A percentile compares a stretch with the other conserved stretches of the same genome.
Conservation (phyloP, 352 stramenopile species). For the Elongisporangium senticosum region DNA sequence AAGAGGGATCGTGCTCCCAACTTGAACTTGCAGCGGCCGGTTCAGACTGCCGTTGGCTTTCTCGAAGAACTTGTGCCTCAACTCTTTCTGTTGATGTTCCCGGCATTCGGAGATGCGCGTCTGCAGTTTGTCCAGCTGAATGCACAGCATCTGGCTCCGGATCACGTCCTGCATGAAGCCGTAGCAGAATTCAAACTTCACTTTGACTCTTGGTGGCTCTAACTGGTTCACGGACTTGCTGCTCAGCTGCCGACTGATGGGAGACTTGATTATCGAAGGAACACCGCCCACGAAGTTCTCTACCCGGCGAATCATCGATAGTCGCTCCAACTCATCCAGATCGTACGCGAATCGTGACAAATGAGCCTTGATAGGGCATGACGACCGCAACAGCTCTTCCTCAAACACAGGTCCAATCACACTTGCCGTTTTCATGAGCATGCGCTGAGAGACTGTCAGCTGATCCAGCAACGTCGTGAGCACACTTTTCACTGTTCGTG, state of each 20-base stretch:
- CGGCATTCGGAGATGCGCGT: constrained; percentile 62
- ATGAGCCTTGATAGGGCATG: constrained; percentile 70
- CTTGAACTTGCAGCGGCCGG: constrained; percentile 16
- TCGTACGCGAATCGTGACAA: constrained; percentile 60
- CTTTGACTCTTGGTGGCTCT: constrained; percentile 29
- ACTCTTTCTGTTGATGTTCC: constrained; percentile 67
- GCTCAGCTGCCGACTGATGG: background rate
- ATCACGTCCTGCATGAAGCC: constrained; percentile 85
- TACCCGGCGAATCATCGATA: constrained; percentile 73
- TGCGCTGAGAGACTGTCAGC: constrained; percentile 75
- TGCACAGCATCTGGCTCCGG: constrained; percentile 74
- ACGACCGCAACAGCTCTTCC: constrained; percentile 54
- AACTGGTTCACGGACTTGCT: constrained; percentile 3
- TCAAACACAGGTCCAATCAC: constrained; percentile 76
- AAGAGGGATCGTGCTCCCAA: background rate
- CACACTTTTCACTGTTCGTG: constrained; percentile 78
- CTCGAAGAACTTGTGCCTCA: constrained; percentile 71
- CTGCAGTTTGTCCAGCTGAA: constrained; percentile 78
- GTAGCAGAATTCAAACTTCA: constrained; percentile 84
- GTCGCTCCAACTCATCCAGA: constrained; percentile 64
- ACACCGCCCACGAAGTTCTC: constrained; percentile 73
- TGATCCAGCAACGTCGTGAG: constrained; percentile 80
- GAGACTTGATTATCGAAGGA: constrained; percentile 22
- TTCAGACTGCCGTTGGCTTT: constrained; percentile 64
- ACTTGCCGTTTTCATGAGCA: constrained; percentile 86